Evolutionary conservation across 2,329 filamentous ascomycete species (phyloP), one percentile per base, ranked within the genome.

Genomic region (Bipolaris zeicola): DNA sequence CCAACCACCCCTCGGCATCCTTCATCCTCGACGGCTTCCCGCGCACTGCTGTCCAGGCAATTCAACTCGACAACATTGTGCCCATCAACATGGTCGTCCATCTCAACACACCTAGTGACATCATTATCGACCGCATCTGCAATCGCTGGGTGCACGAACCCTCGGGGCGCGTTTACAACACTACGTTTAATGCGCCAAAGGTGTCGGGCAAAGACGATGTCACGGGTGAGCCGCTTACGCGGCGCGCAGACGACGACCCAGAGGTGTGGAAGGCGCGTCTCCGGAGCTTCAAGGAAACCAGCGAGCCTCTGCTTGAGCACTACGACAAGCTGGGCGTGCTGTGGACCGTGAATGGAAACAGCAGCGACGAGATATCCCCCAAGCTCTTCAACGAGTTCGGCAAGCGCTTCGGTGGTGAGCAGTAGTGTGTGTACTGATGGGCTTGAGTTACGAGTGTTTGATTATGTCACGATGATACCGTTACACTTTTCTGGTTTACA

Each of bases 1-100:
- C 88, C 46, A 84, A 95, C 39, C 84, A 89, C 61, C 90, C 92
- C 0, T 81, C 86, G 0, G 92, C 92, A 7, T 96, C 92, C 0
- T 98, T 97, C 76, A 90, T 99, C 62, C 89, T 99, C 50, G 95
- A 99, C 74, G 95, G 95, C 14, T 99, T 98, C 77, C 95, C 95
- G 2, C 89, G 95, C 63, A 99, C 91, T 6, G 89, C 90, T 0
- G 73, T 81, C 3, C 95, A 99, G 78, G 95, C 93, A 26, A 76
- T 79, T 39, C 88, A 88, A 55, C 84, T 98, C 45, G 92, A 96
- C 73, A 79, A 81, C 43, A 83, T 97, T 33, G 85, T 98, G 31
- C 92, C 94, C n/a, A 93, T 99, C 75, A 99, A 99, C 77, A 85
- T 97, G 59, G 95, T 92, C 46, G 89, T 97, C 57, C 92, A 90